Conservation (phyloP, 169 alveolate species). For the Neospora caninum region DNA sequence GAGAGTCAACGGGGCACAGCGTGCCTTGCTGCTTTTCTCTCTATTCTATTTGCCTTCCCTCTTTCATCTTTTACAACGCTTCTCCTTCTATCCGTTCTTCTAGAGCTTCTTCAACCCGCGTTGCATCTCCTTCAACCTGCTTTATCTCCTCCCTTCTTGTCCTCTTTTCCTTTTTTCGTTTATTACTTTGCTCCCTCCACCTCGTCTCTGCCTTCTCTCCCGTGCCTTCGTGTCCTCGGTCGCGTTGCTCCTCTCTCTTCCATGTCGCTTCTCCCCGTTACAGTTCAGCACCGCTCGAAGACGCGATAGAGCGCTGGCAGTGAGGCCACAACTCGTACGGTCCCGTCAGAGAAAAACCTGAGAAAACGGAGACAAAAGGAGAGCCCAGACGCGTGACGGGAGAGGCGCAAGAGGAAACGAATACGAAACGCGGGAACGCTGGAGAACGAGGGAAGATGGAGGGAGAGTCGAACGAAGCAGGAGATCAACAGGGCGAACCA, state of each 20-base stretch:
- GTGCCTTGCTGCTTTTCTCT: too few relatives aligned
- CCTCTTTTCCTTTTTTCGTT: neutral
- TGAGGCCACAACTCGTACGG: conserved; percentile 32
- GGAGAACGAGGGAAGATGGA: too few relatives aligned
- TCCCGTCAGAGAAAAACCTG: conserved; percentile 51
- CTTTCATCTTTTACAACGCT: too few relatives aligned
- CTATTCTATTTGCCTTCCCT: too few relatives aligned
- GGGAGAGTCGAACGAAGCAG: too few relatives aligned
- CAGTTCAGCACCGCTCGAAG: conserved; percentile 50
- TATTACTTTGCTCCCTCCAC: neutral
- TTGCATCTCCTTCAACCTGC: too few relatives aligned
- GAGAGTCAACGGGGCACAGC: too few relatives aligned
- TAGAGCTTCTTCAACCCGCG: too few relatives aligned
- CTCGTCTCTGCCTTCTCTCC: neutral
- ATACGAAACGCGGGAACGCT: too few relatives aligned
- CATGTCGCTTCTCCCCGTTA: neutral
- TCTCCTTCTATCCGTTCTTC: too few relatives aligned
- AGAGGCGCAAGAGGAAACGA: neutral
- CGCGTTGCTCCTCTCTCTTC: neutral
- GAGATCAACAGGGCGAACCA: too few relatives aligned
- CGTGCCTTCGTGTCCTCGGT: neutral
- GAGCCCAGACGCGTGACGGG: neutral
- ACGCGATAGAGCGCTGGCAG: conserved; percentile 63
- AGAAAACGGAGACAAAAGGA: neutral
- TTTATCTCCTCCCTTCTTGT: neutral